Percentiles rank a stretch among this genome's conserved stretches.
These are phyloP conservation scores for Russula dissimulans DNA, from an alignment of 768 basidiomycete genomes.

Conservation along the genomic window DNA sequence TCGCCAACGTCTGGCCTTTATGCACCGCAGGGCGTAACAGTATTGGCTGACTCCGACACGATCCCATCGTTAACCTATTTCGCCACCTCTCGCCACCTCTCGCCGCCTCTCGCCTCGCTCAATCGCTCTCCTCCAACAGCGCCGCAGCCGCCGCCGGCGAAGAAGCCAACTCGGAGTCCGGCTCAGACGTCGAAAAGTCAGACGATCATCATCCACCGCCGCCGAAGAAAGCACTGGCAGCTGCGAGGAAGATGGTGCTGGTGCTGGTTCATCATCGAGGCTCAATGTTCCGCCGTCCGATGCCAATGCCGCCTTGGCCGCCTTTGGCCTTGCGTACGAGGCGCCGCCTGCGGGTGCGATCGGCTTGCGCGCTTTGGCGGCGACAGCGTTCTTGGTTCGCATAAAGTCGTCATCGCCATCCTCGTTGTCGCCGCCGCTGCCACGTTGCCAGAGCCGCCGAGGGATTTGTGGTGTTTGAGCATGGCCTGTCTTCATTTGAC, in stretches of 20 bases:
- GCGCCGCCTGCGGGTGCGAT: conserved; percentile 25
- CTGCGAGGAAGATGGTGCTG: background rate
- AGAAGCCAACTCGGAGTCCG: too few species aligned
- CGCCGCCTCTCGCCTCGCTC: too few species aligned
- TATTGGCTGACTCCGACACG: too few species aligned
- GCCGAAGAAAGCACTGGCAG: too few species aligned
- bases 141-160: too few species aligned
- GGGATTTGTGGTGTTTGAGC: conserved; percentile 46
- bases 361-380: conserved; percentile 27
- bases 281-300: conserved; percentile 19
- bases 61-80: too few species aligned
- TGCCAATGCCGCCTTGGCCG: conserved; percentile 24
- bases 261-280: conserved; percentile 2
- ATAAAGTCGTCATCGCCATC: conserved; percentile 48
- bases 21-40: too few species aligned
- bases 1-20: too few species aligned
- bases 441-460: conserved; percentile 31
- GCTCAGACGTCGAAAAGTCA: too few species aligned
- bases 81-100: too few species aligned
- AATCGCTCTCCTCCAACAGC: too few species aligned
- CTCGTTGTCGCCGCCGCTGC: conserved; percentile 25
- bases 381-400: conserved; percentile 37
- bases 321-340: conserved; percentile 29
- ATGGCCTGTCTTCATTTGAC: conserved; percentile 50
- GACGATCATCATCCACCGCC: too few species aligned